Conservation (phyloP, 2,329 filamentous ascomycete species). For the Apiospora rasikravindrae region DNA sequence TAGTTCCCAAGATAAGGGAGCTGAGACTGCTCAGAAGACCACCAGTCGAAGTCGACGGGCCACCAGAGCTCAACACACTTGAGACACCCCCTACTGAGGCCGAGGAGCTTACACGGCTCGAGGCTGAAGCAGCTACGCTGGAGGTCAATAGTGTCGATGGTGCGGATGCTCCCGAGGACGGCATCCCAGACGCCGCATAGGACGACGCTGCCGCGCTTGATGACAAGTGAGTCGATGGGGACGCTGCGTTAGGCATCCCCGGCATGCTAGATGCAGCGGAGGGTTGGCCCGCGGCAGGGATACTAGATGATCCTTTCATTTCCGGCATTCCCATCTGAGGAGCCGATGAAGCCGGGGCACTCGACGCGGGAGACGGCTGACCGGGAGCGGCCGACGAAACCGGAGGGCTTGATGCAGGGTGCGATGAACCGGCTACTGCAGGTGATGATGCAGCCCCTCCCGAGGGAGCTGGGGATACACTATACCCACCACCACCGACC, state of each 20-base stretch:
- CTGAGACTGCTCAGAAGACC: slow-evolving; percentile 38
- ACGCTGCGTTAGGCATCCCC: background rate
- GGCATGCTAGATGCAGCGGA: background rate
- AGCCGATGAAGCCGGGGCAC: background rate
- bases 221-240: background rate
- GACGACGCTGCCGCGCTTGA: background rate
- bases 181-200: background rate
- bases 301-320: background rate
- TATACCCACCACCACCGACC: background rate
- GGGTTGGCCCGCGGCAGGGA: background rate
- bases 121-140: background rate
- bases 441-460: background rate
- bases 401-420: background rate
- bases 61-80: background rate
- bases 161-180: background rate
- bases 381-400: background rate
- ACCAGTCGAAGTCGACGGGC: slow-evolving; percentile 21
- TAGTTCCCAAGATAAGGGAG: slow-evolving; percentile 35
- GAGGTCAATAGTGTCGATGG: background rate
- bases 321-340: background rate
- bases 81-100: background rate
- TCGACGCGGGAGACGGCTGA: background rate
- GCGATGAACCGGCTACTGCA: background rate
- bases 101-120: background rate
- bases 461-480: background rate